Conservation (phyloP, 1,284 basidiomycete genomes). For the Cystobasidiaceae sp. region DNA sequence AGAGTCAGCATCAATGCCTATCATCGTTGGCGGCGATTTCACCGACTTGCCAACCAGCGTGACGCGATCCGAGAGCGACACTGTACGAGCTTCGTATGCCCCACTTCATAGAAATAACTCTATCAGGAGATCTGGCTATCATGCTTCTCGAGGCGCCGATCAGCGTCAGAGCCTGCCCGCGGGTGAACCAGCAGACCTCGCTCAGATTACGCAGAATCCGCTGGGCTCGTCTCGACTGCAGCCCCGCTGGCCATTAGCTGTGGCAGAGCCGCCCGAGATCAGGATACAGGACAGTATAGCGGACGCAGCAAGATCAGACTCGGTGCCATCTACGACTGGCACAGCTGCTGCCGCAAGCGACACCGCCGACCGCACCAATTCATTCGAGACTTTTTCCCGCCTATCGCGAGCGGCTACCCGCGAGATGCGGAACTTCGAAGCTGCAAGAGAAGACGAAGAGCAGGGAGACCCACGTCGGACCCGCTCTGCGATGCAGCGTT, state of each 20-base stretch:
- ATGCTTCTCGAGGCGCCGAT: conserved; percentile 1
- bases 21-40: conserved; percentile 13
- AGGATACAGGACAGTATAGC: too few relatives aligned
- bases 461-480: background rate
- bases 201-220: background rate
- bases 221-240: background rate
- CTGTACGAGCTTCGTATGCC: background rate
- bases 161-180: background rate
- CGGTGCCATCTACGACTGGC: background rate
- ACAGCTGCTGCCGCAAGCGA: background rate
- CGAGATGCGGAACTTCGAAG: too few relatives aligned
- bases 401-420: background rate
- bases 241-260: background rate
- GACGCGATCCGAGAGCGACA: background rate
- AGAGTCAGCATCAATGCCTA: background rate
- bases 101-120: conserved; percentile 7
- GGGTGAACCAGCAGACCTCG: background rate
- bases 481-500: background rate
- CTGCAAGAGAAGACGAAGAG: background rate
- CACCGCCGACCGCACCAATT: background rate
- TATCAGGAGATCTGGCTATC: conserved; percentile 1
- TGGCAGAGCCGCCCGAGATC: background rate
- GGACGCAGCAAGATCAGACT: background rate
- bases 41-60: background rate
- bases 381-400: conserved; percentile 1